phyloP scores from a whole-genome alignment of 352 stramenopile genomes.

The Globisporangium splendens region DNA sequence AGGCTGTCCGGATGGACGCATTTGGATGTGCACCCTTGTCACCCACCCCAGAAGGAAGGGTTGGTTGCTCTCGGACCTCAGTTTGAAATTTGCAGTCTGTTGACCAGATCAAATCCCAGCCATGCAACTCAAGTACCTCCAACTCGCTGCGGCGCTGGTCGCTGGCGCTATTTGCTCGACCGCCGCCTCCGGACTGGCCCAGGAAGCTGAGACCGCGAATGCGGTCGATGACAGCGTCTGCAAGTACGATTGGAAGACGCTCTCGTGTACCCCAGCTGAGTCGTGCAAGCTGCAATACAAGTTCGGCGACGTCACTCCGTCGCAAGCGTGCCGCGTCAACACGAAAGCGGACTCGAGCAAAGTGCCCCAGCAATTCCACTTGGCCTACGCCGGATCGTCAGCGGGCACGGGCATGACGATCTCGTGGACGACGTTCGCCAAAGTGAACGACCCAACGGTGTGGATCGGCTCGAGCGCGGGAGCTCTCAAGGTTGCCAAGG shows the following conservation, averaged over 20 bases:
- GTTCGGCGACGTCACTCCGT: conserved; percentile 34
- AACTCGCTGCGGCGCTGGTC: no score
- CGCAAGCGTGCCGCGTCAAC: conserved; percentile 33
- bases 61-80: no score
- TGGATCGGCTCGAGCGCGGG: conserved; percentile 37
- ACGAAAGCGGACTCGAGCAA: conserved; percentile 23
- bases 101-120: no score
- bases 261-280: conserved; percentile 22
- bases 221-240: no score
- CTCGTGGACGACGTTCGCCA: conserved; percentile 53
- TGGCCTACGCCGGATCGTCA: conserved; percentile 45
- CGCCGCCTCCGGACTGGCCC: no score
- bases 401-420: conserved; percentile 51
- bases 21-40: no score
- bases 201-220: no score
- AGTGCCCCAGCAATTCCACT: conserved; percentile 50
- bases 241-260: neutral
- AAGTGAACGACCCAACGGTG: conserved; percentile 33
- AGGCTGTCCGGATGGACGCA: no score
- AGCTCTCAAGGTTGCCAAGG: conserved; percentile 18
- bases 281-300: conserved; percentile 36
- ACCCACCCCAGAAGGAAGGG: no score
- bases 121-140: no score
- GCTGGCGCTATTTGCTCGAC: no score
- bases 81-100: no score